These are phyloP conservation scores for Ophiorrhiza pumila DNA, from an alignment of 257 asterid species.

Conservation along the genomic window DNA sequence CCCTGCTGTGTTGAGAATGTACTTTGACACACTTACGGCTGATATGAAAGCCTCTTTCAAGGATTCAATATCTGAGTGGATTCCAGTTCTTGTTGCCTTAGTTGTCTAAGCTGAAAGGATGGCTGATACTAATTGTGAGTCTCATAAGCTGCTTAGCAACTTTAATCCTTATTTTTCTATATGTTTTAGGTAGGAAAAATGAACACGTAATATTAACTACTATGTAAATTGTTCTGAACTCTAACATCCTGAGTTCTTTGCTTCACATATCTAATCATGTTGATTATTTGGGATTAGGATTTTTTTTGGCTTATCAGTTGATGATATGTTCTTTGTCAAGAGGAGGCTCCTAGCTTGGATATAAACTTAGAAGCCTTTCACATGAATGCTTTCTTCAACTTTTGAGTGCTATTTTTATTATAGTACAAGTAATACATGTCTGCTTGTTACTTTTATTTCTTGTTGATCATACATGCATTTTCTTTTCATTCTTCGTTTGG, in stretches of 20 bases:
- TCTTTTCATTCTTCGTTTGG: background rate
- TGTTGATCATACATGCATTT: background rate
- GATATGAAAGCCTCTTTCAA: conserved; percentile 86
- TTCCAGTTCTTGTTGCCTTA: conserved; percentile 47
- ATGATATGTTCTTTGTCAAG: conserved; percentile 38
- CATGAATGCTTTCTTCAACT: conserved; percentile 89
- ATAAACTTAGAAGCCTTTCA: conserved; percentile 81
- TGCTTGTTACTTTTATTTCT: conserved; percentile 25
- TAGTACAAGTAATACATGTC: conserved; percentile 85
- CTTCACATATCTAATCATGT: background rate
- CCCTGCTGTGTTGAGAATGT: conserved; percentile 90
- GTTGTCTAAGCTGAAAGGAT: conserved; percentile 79
- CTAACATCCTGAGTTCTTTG: background rate
- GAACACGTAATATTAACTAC: background rate
- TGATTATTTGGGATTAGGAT: background rate
- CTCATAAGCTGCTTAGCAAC: background rate
- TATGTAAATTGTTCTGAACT: background rate
- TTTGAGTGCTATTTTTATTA: conserved; percentile 73
- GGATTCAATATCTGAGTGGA: conserved; percentile 74
- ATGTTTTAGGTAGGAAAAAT: background rate
- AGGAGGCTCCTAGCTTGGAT: conserved; percentile 85
- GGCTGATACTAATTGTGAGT: conserved; percentile 79
- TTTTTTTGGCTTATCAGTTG: background rate
- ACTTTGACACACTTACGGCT: conserved; percentile 83
- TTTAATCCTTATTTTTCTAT: background rate